Conservation (phyloP, 2,329 filamentous ascomycete species). For the Phialophora macrospora region DNA sequence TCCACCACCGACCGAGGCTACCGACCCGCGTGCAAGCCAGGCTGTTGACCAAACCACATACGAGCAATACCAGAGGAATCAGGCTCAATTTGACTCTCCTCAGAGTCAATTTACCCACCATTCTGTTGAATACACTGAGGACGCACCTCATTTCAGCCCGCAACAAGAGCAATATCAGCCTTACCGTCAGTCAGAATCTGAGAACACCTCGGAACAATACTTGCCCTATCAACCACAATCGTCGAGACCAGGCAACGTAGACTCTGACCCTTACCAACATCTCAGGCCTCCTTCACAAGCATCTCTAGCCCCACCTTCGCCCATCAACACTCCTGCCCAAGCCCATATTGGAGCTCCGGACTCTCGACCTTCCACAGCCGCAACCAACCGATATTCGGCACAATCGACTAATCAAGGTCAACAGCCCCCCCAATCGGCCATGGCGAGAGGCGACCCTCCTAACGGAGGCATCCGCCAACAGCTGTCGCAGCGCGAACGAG, state of each 20-base stretch:
- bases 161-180: slow-evolving; percentile 34
- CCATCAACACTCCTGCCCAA: slow-evolving; percentile 37
- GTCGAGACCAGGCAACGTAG: slow-evolving; percentile 22
- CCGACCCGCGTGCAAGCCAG: slow-evolving; percentile 11
- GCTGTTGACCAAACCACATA: slow-evolving; percentile 24
- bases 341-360: slow-evolving; percentile 31
- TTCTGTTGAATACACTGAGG: slow-evolving; percentile 37
- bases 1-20: slow-evolving; percentile 6
- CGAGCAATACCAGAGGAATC: slow-evolving; percentile 28
- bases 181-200: slow-evolving; percentile 34
- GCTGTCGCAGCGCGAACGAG: slow-evolving; percentile 38
- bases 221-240: slow-evolving; percentile 36
- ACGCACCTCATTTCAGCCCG: slow-evolving; percentile 34
- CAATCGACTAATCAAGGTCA: slow-evolving; percentile 33
- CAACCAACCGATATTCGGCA: slow-evolving; percentile 35
- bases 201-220: slow-evolving; percentile 50
- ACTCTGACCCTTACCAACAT: slow-evolving; percentile 38
- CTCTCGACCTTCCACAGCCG: slow-evolving; percentile 32
- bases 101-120: slow-evolving; percentile 33
- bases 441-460: slow-evolving; percentile 29
- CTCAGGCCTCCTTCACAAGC: slow-evolving; percentile 46
- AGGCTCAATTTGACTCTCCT: slow-evolving; percentile 31
- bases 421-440: slow-evolving; percentile 22
- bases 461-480: slow-evolving; percentile 37
- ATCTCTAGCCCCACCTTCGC: slow-evolving; percentile 46